These are phyloP conservation scores for Wickerhamiella musiphila DNA, from an alignment of 805 yeast genomes.

Conservation along the genomic window DNA sequence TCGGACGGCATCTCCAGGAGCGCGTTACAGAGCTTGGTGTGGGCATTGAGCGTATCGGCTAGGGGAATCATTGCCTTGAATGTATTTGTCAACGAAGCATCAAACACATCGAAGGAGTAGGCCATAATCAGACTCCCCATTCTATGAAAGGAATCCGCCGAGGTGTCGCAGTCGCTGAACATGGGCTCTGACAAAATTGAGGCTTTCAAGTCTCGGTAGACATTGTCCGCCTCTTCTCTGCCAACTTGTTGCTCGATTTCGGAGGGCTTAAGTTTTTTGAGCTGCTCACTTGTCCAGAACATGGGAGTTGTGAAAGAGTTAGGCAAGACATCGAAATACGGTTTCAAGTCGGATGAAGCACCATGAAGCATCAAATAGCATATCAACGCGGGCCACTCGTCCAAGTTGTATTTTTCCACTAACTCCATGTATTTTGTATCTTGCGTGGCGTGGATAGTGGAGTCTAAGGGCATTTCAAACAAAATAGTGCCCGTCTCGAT, in stretches of 20 bases:
- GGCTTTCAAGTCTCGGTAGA: slow-evolving; percentile 34
- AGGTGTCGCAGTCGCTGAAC: slow-evolving; percentile 17
- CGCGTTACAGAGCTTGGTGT: slow-evolving; percentile 63
- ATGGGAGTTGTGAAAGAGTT: slow-evolving; percentile 44
- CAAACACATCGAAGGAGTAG: slow-evolving; percentile 66
- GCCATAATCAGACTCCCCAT: slow-evolving; percentile 75
- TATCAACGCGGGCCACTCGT: slow-evolving; percentile 68
- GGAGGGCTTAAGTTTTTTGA: slow-evolving; percentile 42
- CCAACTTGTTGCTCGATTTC: slow-evolving; percentile 57
- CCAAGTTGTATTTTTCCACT: slow-evolving; percentile 19
- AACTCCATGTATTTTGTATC: slow-evolving; percentile 14
- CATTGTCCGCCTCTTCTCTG: slow-evolving; percentile 40
- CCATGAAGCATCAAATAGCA: slow-evolving; percentile 48
- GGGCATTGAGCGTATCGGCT: slow-evolving; percentile 83
- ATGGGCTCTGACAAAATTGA: slow-evolving; percentile 21
- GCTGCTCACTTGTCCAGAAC: slow-evolving; percentile 59
- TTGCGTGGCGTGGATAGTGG: slow-evolving; percentile 42
- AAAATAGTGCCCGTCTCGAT: slow-evolving; percentile 46
- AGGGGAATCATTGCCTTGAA: slow-evolving; percentile 80
- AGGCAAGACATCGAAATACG: slow-evolving; percentile 63
- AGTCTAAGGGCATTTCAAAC: slow-evolving; percentile 48
- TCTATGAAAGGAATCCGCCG: slow-evolving; percentile 44
- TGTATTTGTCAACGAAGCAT: slow-evolving; percentile 19
- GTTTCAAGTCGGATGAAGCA: slow-evolving; percentile 41
- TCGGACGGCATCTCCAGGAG: slow-evolving; percentile 33